phyloP scores from a whole-genome alignment of 768 basidiomycete species.

The Butyriboletus loyo region DNA sequence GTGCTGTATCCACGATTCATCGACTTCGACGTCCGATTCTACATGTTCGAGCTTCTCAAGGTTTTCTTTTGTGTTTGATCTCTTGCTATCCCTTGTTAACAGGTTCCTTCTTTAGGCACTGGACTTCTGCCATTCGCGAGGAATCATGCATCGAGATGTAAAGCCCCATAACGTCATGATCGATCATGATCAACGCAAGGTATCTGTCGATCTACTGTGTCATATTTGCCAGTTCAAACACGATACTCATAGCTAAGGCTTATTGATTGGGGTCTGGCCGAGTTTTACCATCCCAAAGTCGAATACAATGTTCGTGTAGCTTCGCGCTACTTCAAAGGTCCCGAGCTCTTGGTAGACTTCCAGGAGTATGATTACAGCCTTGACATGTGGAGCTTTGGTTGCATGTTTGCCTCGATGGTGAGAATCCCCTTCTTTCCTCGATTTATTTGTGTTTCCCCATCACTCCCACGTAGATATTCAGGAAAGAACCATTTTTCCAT shows the following conservation, averaged over 20 bases:
- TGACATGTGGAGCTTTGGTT: conserved; percentile 99
- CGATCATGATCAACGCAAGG: conserved; percentile 95
- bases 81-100: background rate
- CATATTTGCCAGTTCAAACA: conserved; percentile 12
- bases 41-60: conserved; percentile 96
- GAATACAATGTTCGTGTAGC: conserved; percentile 99
- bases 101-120: conserved; percentile 56
- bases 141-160: conserved; percentile 98
- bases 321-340: conserved; percentile 97
- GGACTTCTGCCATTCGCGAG: conserved; percentile 97
- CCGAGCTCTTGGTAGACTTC: conserved; percentile 94
- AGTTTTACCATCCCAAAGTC: conserved; percentile 97
- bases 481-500: conserved; percentile 99
- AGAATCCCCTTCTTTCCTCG: conserved; percentile 16
- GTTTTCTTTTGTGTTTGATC: conserved; percentile 34
- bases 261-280: conserved; percentile 98
- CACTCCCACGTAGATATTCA: conserved; percentile 71
- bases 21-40: conserved; percentile 93
- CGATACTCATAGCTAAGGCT: conserved; percentile 66
- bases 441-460: background rate
- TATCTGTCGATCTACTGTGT: conserved; percentile 31
- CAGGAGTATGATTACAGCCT: conserved; percentile 98
- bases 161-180: conserved; percentile 99
- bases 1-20: conserved; percentile 92
- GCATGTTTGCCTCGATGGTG: conserved; percentile 99